These are phyloP conservation scores for Aspergillus thermomutatus DNA, from an alignment of 2,329 filamentous ascomycete genomes.

Conservation along the genomic window DNA sequence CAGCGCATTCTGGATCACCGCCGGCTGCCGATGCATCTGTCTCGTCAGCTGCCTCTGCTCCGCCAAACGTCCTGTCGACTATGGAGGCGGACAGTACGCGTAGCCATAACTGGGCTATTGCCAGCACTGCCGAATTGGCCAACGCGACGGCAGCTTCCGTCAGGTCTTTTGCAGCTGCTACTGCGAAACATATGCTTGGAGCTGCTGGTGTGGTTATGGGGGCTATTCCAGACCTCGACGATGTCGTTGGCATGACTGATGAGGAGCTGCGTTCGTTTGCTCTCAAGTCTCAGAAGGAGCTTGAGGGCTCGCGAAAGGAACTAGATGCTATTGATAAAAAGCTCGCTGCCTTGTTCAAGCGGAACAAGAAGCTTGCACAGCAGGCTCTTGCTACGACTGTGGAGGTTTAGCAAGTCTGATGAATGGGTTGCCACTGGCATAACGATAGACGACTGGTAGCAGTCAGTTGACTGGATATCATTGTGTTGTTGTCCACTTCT, in stretches of 20 bases:
- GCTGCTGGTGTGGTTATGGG: constrained; percentile 29
- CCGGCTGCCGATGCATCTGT: constrained; percentile 23
- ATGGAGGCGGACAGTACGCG: constrained; percentile 39
- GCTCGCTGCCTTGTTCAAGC: constrained; percentile 37
- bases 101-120: constrained; percentile 36
- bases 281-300: constrained; percentile 55
- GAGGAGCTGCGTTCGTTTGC: constrained; percentile 40
- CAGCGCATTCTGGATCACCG: constrained; percentile 19
- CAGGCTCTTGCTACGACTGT: constrained; percentile 34
- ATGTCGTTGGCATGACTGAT: constrained; percentile 41
- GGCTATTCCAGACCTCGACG: constrained; percentile 34
- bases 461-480: background rate
- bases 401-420: constrained; percentile 10
- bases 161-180: constrained; percentile 34
- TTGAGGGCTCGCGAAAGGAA: constrained; percentile 68
- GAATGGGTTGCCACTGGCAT: background rate
- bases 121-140: constrained; percentile 33
- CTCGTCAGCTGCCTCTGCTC: constrained; percentile 18
- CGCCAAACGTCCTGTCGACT: constrained; percentile 37
- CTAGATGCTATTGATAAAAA: constrained; percentile 52
- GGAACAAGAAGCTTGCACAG: constrained; percentile 43
- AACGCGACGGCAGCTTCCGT: constrained; percentile 34
- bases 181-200: constrained; percentile 37
- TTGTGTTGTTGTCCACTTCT: background rate
- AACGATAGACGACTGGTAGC: too few relatives aligned